Percentiles rank a stretch among this genome's conserved stretches.
phyloP scores from a whole-genome alignment of 352 stramenopile genomes.

The Globisporangium megalacanthum region DNA sequence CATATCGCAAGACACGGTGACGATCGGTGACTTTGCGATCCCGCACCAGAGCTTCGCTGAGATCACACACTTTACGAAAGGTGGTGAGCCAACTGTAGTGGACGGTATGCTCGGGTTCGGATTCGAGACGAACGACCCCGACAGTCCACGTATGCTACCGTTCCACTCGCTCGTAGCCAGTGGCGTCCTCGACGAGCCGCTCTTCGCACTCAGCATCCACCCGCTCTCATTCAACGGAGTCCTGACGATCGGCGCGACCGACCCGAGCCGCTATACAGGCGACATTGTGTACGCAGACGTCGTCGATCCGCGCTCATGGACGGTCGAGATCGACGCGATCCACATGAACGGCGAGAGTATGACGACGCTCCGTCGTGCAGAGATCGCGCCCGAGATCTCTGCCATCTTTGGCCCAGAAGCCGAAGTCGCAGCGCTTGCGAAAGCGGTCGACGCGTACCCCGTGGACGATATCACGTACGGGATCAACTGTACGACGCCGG shows the following conservation, averaged over 20 bases:
- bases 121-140: background rate
- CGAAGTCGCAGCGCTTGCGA: background rate
- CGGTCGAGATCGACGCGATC: conserved; percentile 5
- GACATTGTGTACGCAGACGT: conserved; percentile 3
- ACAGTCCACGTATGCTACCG: background rate
- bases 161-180: conserved; percentile 9
- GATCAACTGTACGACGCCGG: background rate
- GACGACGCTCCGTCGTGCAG: background rate
- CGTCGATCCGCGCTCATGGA: background rate
- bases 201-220: conserved; percentile 10
- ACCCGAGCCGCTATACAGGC: conserved; percentile 8
- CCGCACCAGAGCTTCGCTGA: conserved; percentile 4
- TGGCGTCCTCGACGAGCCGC: conserved; percentile 6
- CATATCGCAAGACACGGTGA: conserved; percentile 7
- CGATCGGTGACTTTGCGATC: background rate
- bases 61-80: background rate
- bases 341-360: background rate
- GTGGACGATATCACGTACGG: background rate
- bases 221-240: background rate
- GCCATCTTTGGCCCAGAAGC: background rate
- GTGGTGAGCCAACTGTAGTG: no score
- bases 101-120: conserved; percentile 8
- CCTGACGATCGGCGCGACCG: conserved; percentile 5
- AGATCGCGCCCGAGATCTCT: background rate
- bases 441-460: background rate